Evolutionary conservation across 2,329 filamentous ascomycete species (phyloP).

Genomic region (Harringtonia lauricola): DNA sequence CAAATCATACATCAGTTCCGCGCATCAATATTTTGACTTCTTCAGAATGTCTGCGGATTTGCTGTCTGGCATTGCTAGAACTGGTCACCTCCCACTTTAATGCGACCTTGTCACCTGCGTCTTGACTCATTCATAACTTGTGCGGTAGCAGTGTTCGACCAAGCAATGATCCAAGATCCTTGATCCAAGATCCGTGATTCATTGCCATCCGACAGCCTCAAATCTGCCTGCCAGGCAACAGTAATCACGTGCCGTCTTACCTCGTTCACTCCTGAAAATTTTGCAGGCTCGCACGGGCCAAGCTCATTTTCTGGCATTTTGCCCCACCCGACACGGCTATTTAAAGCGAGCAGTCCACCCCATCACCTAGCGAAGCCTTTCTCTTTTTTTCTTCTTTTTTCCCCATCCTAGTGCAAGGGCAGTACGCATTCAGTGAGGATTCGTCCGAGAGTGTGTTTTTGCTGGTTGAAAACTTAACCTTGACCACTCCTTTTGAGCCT

Average conservation of each 20-base stretch:
- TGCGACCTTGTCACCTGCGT: no score
- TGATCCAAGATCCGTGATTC: no score
- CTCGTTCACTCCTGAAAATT: background rate
- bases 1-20: no score
- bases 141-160: no score
- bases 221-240: no score
- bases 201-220: no score
- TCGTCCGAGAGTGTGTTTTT: slow-evolving; percentile 80
- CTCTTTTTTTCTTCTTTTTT: slow-evolving; percentile 27
- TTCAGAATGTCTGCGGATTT: no score
- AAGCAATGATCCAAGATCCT: no score
- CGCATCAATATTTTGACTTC: no score
- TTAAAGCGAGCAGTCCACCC: slow-evolving; percentile 7
- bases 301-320: background rate
- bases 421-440: slow-evolving; percentile 72
- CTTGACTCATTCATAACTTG: no score
- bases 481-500: slow-evolving; percentile 64
- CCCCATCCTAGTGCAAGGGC: slow-evolving; percentile 59
- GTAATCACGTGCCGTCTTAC: background rate
- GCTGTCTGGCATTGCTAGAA: no score
- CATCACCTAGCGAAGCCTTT: background rate
- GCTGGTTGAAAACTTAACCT: slow-evolving; percentile 82
- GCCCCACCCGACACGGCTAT: slow-evolving; percentile 8
- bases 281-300: background rate
- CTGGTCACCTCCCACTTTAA: no score